A percentile compares a stretch with the other conserved stretches of the same genome.
Evolutionary conservation across 495 filamentous ascomycete genomes (phyloP).

Genomic region (Parathielavia appendiculata): DNA sequence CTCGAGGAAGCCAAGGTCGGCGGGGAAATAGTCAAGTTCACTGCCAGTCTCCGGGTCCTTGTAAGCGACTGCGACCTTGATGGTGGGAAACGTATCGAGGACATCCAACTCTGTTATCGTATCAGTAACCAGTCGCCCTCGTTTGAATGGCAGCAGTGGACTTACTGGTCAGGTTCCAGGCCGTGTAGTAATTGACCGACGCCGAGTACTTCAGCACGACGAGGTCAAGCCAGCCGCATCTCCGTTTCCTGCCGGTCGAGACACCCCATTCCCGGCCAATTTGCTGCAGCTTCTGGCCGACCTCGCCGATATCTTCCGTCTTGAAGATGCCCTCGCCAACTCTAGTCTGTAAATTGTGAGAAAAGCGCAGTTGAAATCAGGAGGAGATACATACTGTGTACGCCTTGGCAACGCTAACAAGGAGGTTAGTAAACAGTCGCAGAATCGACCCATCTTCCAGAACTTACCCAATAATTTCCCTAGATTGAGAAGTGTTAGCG

Average conservation of each 20-base stretch:
- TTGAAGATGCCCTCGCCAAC: conserved; percentile 81
- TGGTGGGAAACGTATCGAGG: conserved; percentile 73
- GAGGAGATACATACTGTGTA: conserved; percentile 27
- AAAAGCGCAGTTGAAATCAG: background rate
- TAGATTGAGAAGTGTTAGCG: conserved; percentile 19
- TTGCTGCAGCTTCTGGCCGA: conserved; percentile 40
- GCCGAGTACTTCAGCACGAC: conserved; percentile 76
- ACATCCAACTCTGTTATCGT: conserved; percentile 56
- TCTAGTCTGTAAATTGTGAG: conserved; percentile 42
- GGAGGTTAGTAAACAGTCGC: conserved; percentile 11
- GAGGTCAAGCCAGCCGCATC: conserved; percentile 88
- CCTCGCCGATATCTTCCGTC: conserved; percentile 66
- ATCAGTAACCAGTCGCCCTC: conserved; percentile 27
- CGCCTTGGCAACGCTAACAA: conserved; percentile 71
- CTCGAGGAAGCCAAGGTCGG: conserved; percentile 33
- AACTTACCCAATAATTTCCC: conserved; percentile 38
- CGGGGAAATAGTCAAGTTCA: conserved; percentile 37
- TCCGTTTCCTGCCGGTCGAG: conserved; percentile 70
- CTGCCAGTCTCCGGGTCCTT: conserved; percentile 42
- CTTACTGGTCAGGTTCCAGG: conserved; percentile 70
- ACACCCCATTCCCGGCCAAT: conserved; percentile 62
- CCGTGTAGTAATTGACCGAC: conserved; percentile 67
- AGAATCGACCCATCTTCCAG: background rate
- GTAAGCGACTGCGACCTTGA: conserved; percentile 77
- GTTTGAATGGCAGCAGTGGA: background rate